Percentiles rank a stretch among this genome's conserved stretches.
These are phyloP conservation scores for Dillenia suffruticosa DNA, from an alignment of 164 flowering plant species.

Conservation along the genomic window DNA sequence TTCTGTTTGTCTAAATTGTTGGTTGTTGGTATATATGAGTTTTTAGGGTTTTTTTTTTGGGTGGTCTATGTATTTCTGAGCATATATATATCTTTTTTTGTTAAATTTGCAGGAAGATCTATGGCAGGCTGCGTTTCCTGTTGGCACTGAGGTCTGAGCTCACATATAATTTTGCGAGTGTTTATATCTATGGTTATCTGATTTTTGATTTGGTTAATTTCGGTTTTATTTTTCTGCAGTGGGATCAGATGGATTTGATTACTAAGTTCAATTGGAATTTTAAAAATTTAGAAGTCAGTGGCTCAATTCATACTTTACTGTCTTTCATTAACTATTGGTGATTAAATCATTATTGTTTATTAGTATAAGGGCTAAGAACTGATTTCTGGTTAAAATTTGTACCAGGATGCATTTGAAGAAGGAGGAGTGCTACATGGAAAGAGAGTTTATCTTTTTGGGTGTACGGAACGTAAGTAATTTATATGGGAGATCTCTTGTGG, in stretches of 20 bases:
- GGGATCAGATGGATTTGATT: conserved; percentile 86
- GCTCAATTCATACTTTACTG: neutral
- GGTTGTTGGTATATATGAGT: neutral
- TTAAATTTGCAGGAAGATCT: conserved; percentile 69
- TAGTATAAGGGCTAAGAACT: too few relatives aligned
- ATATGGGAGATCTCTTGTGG: neutral
- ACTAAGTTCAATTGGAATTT: conserved; percentile 85
- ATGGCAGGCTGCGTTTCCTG: conserved; percentile 77
- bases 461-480: conserved; percentile 81
- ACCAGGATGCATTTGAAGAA: conserved; percentile 90
- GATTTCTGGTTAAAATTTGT: neutral
- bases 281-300: conserved; percentile 80
- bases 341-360: too few relatives aligned
- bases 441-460: conserved; percentile 84
- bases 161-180: neutral
- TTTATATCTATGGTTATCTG: neutral
- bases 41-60: neutral
- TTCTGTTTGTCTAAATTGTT: neutral
- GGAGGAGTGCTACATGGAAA: conserved; percentile 72
- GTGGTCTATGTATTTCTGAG: neutral
- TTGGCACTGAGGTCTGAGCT: conserved; percentile 86
- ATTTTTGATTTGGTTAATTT: neutral
- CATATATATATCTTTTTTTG: too few relatives aligned
- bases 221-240: conserved; percentile 37
- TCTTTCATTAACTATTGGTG: neutral